Base-by-base conservation (phyloP, 2,329 filamentous ascomycete species). In the Verticillium nubilum region DNA sequence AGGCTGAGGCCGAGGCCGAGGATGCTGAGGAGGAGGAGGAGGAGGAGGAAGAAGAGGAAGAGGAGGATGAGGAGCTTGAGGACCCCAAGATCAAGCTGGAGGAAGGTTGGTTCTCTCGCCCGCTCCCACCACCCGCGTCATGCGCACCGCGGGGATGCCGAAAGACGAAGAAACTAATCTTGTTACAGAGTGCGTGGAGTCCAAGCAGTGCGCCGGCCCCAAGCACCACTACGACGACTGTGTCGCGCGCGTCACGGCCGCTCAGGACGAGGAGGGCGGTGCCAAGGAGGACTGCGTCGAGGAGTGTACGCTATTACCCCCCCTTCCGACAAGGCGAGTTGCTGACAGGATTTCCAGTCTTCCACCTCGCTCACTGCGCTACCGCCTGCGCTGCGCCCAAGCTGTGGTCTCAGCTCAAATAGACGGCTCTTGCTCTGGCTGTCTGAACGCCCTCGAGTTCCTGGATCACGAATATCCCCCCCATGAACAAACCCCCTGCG, bases 191-290 rank as follows among this genome's bases (percentile, higher is more conserved):
- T 99, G 95, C 86, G 86, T 86, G 78, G 86, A 94, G 76, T 92
- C 92, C 66, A 84, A 89, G 76, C 82, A 90, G 77, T 99, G 95
- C 80, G 83, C 88, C 63, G 88, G 89, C 61, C 85, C 86, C 73
- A 99, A 98, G 87, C 94, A 98, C 84, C 95, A 99, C 85, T 98
- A 90, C 76, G 94, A 98, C 67, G 92, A 97, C 80, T 99, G 95
- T 77, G 92, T 94, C 69, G 93, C 97, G 86, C 92, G 95, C 70
- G 95, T 99, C 68, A 91, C 87, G 62, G 72, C 72, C 61, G 74
- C 78, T 66, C 70, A 82, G 69, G 86, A 92, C 71, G 85, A 89
- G 68, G 84, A 88, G 65, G 86, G 89, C 69, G 88, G 81, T 59
- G 80, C 88, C 69, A 87, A 90, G 71, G 95, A 99, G 85, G 93